Base-by-base conservation (phyloP, 1,284 basidiomycete species). In the Ganoderma leucocontextum region DNA sequence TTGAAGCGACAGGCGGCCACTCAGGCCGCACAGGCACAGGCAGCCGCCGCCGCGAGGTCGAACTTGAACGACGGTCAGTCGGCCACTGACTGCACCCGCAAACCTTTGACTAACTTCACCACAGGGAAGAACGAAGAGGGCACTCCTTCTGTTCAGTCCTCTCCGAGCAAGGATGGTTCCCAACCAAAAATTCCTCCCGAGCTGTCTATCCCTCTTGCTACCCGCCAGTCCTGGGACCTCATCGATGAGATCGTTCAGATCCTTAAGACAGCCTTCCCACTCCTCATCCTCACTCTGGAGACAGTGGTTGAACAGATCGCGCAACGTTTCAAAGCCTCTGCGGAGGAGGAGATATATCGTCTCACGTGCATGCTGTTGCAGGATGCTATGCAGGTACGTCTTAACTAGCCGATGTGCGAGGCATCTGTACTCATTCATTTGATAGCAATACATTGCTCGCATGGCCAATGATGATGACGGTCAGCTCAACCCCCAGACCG, bases 231-330 rank as follows among this genome's bases (percentile, higher is more conserved):
- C 38, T 95, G 91, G 88, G 97, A 99, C 69, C 89, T 95, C 75
- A 91, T 98, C 17, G 98, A 99, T 60, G 98, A 99, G 77, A 91
- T 99, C 70, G 90, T 97, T 60, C 94, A 97, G 77, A 92, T 96
- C 65, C 86, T 99, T 76, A 99, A 99, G 84, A 99, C 97, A 0
- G 94, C 95, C 1, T 98, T 98, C 85, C 98, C 98, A 0, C 87
- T 99, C 19, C 87, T 99, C 29, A 95, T 97, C 35, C 85, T 99
- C 39, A 98, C 95, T 65, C 89, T 99, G 86, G 98, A 99, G 82
- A 98, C 96, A 60, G 95, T 99, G 86, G 95, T 98, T 25, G 98
- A 99, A 76, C 97, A 99, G 81, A 94, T 99, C 73, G 87, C 91
- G 53, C 89, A 92, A 71, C 90, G 97, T 58, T 98, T 99, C 85